These are phyloP conservation scores for Termitomyces sp. DNA, from an alignment of 768 basidiomycete species.

Conservation along the genomic window DNA sequence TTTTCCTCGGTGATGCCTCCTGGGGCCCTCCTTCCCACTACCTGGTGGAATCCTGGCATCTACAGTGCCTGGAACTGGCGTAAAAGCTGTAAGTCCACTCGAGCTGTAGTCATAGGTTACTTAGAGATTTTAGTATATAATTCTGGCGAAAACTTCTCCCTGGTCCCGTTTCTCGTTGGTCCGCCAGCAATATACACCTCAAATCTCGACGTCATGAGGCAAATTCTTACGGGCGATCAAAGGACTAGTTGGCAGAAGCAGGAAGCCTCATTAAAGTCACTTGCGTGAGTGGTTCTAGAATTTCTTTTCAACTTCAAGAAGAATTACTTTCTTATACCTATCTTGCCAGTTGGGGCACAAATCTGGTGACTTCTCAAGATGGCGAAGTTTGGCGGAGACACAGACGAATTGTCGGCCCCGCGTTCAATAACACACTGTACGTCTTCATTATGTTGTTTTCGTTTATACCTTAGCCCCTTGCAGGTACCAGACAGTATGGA, in stretches of 20 bases:
- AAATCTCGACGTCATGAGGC: conserved; percentile 44
- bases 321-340: neutral
- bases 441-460: neutral
- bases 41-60: conserved; percentile 39
- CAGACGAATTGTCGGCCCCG: conserved; percentile 37
- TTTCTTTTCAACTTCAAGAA: neutral
- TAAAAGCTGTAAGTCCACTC: conserved; percentile 20
- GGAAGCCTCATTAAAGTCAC: neutral
- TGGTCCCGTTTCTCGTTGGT: conserved; percentile 35
- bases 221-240: conserved; percentile 33
- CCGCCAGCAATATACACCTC: conserved; percentile 34
- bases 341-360: conserved; percentile 4
- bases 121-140: conserved; percentile 26
- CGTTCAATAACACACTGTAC: conserved; percentile 38
- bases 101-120: too few relatives aligned
- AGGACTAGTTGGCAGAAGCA: conserved; percentile 37
- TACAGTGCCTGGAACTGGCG: conserved; percentile 31
- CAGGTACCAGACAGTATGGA: conserved; percentile 32
- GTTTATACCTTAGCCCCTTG: neutral
- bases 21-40: conserved; percentile 31
- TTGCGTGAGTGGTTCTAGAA: neutral
- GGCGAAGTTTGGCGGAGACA: conserved; percentile 43
- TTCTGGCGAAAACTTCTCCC: conserved; percentile 32
- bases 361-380: conserved; percentile 16
- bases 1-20: conserved; percentile 33